phyloP scores from a whole-genome alignment of 306 rosid species.

The Vachellia collinsii region DNA sequence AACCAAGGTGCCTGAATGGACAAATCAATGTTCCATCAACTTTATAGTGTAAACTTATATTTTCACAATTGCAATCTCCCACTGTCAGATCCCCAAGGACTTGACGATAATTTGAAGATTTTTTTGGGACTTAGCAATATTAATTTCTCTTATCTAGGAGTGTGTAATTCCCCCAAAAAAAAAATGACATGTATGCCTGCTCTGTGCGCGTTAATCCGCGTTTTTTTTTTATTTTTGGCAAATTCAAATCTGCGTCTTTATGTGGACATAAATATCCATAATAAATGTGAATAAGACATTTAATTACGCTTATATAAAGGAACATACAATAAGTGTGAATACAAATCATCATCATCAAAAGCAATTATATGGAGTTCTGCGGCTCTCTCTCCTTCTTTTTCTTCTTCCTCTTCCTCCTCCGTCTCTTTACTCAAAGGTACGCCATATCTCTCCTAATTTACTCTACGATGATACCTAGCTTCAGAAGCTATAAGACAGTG shows the following conservation, averaged over 20 bases:
- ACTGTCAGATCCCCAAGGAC: too few species aligned
- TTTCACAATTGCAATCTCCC: too few species aligned
- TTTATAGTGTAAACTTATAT: too few species aligned
- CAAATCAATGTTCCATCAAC: too few species aligned
- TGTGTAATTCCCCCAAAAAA: too few species aligned
- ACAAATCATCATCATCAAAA: not conserved
- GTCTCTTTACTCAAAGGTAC: constrained; percentile 48
- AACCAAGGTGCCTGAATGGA: too few species aligned
- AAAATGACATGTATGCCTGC: too few species aligned
- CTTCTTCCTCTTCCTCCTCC: constrained; percentile 34
- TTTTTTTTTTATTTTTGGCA: not conserved
- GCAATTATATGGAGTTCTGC: constrained; percentile 42
- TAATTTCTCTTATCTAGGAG: too few species aligned
- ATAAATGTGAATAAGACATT: not conserved
- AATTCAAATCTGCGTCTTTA: not conserved
- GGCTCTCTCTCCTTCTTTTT: constrained; percentile 27
- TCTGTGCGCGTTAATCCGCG: too few species aligned
- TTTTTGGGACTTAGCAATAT: too few species aligned
- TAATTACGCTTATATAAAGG: not conserved
- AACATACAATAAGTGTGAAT: not conserved
- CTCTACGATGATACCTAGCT: not conserved
- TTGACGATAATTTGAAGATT: too few species aligned
- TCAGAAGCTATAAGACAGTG: too few species aligned
- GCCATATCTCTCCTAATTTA: not conserved
- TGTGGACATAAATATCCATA: not conserved